Evolutionary conservation across 1,139 yeast genomes (phyloP), one percentile per base, ranked within the genome.

Genomic region (Fermentozyma sake): DNA sequence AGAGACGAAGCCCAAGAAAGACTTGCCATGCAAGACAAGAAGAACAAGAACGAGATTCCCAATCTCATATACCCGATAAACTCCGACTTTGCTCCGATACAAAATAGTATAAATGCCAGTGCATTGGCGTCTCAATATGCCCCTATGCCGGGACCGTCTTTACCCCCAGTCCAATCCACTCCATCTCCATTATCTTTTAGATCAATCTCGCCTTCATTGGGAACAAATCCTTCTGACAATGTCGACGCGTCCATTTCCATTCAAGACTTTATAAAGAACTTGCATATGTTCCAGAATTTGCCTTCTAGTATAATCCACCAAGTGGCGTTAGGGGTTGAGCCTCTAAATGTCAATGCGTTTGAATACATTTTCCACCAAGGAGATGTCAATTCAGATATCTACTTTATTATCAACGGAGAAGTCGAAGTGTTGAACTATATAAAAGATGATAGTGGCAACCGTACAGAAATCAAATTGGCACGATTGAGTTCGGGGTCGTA

Each of bases 1-100:
- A 58, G 89, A 37, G 85, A 80, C 46, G 91, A 81, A 48, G 89
- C 87, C 4, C 87, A 80, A 43, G 86, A 80, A 47, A 60, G 91
- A 27, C 55, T 81, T 33, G 79, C 83, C 5, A 73, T 78, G 73
- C 78, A 74, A 42, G 82, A 76, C 30, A 77, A 79, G 48, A 68
- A 75, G 45, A 67, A 65, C 35, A 56, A 64, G 35, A 39, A 40
- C 27, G 46, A 40, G 15, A 17, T 38, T 16, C 39, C 44, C 11
- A 35, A 24, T 18, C 20, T 37, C 14, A 35, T 37, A 3, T 26
- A 10, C 18, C 26, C 26, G 23, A 14, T 11, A 8, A 12, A 16
- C 5, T 16, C 26, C 4, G 15, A 28, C n/a, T 17, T 24, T 13
- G 21, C 22, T 9, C 27, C 34, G 9, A 20, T 33, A 4, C 22